Evolutionary conservation across 805 yeast species (phyloP), one percentile per base, ranked within the genome.

Genomic region (Candida golubevii): DNA sequence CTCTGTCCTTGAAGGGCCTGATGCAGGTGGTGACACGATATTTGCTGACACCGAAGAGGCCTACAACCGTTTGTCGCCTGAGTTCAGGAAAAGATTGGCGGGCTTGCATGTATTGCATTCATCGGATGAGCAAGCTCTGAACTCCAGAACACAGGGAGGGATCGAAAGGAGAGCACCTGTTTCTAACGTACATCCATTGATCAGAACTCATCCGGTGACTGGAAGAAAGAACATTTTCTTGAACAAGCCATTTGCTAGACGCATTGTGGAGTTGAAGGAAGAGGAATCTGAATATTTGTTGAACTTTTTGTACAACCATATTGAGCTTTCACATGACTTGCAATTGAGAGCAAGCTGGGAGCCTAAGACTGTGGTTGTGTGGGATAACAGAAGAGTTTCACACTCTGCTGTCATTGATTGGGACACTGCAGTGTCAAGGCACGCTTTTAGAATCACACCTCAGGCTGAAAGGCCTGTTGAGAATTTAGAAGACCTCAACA

Each of bases 1-100:
- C 56, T 71, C 79, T 14, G 79, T 82, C 45, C 66, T 83, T 38
- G 85, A 83, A 45, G 73, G 70, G 8, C 74, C 72, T 13, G 78
- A 74, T 18, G 61, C 79, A 35, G 89, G 91, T 42, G 93, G 93
- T 49, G 93, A 85, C 61, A 85, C 88, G n/a, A 67, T 83, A 38
- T 85, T 83, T 58, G 77, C 86, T n/a, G 87, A 83, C 57, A 72
- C 80, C 26, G 70, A 72, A 32, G 88, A 83, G 60, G 88, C 88
- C 9, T 85, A 82, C 62, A 77, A 81, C 46, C 69, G 90, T 55
- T 71, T 85, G 42, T 83, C 90, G 1, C 85, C 85, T 23, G 75
- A 69, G 27, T 76, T 84, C 68, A 74, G 80, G 59, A 66, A 78
- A 55, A 66, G 82, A 50, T 61, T 85, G 36, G 69, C 72, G 14